phyloP scores from a whole-genome alignment of 2,329 filamentous ascomycete genomes.

The Corinectria fuckeliana region DNA sequence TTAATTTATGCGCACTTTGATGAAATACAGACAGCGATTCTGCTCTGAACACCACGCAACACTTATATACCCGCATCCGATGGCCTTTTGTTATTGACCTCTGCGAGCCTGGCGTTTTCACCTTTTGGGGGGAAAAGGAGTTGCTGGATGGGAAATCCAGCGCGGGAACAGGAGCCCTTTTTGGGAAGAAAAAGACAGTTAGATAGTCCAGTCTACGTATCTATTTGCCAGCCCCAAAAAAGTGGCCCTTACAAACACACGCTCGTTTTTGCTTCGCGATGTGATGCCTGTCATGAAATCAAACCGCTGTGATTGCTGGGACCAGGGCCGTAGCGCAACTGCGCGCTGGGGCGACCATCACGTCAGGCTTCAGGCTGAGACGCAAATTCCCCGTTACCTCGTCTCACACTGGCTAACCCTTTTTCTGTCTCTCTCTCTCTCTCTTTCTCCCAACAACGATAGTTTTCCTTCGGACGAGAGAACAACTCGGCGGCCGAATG shows the following conservation, averaged over 20 bases:
- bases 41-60: slow-evolving; percentile 5
- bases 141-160: not conserved
- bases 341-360: not conserved
- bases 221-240: not conserved
- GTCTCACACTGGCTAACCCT: not conserved
- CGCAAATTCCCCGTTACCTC: not conserved
- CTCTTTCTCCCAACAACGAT: not conserved
- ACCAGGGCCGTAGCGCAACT: not conserved
- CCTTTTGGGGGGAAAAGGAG: not conserved
- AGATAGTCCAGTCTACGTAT: not conserved
- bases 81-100: not conserved
- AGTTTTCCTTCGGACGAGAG: slow-evolving; percentile 9
- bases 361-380: not conserved
- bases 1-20: slow-evolving; percentile 15
- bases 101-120: slow-evolving; percentile 28
- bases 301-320: not conserved
- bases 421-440: not conserved
- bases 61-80: slow-evolving; percentile 30
- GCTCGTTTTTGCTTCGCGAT: not conserved
- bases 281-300: not conserved
- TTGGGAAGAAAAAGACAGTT: not conserved
- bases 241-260: not conserved
- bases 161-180: not conserved
- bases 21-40: not conserved
- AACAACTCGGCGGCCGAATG: slow-evolving; percentile 14